phyloP scores from a whole-genome alignment of 106 monocot genomes.

The Allium cepa region DNA sequence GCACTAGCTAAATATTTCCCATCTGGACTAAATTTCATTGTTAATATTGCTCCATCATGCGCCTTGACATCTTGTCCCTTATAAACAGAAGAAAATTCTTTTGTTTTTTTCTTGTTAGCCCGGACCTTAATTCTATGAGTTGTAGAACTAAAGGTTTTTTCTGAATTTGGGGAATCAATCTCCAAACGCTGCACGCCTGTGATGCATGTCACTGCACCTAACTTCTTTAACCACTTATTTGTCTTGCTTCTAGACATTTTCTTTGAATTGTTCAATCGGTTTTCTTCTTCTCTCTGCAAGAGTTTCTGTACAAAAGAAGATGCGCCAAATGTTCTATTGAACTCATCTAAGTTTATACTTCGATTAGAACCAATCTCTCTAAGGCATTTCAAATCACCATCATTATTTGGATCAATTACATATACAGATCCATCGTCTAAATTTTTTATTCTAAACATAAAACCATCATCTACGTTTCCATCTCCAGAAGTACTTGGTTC shows the following conservation, averaged over 20 bases:
- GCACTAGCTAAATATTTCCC: constrained; percentile 73
- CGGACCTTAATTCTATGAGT: constrained; percentile 48
- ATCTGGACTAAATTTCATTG: constrained; percentile 85
- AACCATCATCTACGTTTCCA: constrained; percentile 9
- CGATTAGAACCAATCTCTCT: constrained; percentile 26
- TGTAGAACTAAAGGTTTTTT: not conserved
- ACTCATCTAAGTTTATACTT: constrained; percentile 14
- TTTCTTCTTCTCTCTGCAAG: constrained; percentile 36
- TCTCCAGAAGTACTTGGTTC: constrained; percentile 13
- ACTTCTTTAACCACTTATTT: constrained; percentile 50
- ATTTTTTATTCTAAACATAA: constrained; percentile 29
- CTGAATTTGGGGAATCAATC: constrained; percentile 4
- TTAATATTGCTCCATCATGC: constrained; percentile 62
- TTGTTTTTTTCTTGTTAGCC: constrained; percentile 37
- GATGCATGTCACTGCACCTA: constrained; percentile 46
- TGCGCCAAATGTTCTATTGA: constrained; percentile 23
- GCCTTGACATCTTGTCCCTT: constrained; percentile 62
- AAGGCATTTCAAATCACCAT: constrained; percentile 21
- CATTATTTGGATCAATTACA: constrained; percentile 15
- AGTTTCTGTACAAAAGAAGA: constrained; percentile 30
- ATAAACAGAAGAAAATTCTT: constrained; percentile 81
- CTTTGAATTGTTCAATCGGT: constrained; percentile 8
- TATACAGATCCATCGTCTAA: constrained; percentile 38
- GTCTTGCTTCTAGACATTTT: constrained; percentile 14
- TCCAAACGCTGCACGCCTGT: constrained; percentile 25